phyloP scores from a whole-genome alignment of 2,329 filamentous ascomycete species.

The Apiospora aurea region DNA sequence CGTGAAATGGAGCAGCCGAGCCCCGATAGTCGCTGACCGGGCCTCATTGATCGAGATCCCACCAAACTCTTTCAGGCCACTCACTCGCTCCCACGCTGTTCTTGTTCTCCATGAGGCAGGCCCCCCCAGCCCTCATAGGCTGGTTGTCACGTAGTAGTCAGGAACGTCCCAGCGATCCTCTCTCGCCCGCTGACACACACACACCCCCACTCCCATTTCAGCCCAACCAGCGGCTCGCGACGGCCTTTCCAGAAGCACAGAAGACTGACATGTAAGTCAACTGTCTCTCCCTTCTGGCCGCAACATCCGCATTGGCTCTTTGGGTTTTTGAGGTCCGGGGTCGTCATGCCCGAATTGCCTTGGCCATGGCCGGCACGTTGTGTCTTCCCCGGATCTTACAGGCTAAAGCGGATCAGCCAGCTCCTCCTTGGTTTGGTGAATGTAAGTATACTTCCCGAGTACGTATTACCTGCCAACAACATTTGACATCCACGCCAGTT shows the following conservation, averaged over 20 bases:
- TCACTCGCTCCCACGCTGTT: neutral
- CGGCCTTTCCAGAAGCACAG: conserved; percentile 2
- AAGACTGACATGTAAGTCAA: conserved; percentile 13
- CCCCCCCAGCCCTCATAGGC: neutral
- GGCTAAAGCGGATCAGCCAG: conserved; percentile 14
- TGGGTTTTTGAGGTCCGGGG: neutral
- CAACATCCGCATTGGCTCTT: conserved; percentile 15
- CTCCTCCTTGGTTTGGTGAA: conserved; percentile 13
- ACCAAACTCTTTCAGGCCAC: neutral
- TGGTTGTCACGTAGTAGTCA: neutral
- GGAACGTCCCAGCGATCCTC: conserved; percentile 15
- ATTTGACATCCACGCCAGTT: neutral
- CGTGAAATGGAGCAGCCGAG: neutral
- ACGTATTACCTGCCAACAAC: neutral
- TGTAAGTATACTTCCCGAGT: neutral
- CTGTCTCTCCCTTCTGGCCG: conserved; percentile 11
- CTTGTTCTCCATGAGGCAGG: neutral
- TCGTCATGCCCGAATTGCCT: conserved; percentile 3
- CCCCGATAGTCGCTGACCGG: conserved; percentile 7
- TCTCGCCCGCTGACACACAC: neutral
- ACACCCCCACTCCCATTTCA: neutral
- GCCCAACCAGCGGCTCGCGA: conserved; percentile 8
- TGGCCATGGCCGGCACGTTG: conserved; percentile 20
- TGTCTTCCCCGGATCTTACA: conserved; percentile 20
- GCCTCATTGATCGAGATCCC: neutral